These are phyloP conservation scores for Hypoxylon cercidicola DNA, from an alignment of 495 filamentous ascomycete genomes.

Conservation along the genomic window DNA sequence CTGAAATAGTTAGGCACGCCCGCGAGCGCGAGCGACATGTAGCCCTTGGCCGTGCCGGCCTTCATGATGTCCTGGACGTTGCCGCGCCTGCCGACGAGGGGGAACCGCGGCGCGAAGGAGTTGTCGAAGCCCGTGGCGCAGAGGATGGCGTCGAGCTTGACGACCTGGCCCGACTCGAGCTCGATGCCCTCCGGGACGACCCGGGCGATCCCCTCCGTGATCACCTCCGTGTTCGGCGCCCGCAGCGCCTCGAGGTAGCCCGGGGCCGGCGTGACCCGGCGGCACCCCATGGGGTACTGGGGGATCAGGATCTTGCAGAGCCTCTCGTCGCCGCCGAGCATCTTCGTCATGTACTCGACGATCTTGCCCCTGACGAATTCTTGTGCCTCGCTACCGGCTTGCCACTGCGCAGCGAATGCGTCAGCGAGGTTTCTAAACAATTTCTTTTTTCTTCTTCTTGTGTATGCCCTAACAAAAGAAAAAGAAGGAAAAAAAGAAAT, in stretches of 20 bases:
- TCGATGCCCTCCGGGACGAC: conserved; percentile 70
- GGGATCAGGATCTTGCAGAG: conserved; percentile 68
- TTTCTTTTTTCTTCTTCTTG: not conserved
- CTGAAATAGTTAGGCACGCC: conserved; percentile 62
- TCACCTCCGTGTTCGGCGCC: conserved; percentile 68
- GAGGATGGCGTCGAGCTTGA: conserved; percentile 70
- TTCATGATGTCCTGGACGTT: conserved; percentile 57
- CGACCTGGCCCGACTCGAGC: conserved; percentile 63
- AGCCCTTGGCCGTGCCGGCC: conserved; percentile 51
- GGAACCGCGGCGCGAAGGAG: conserved; percentile 70
- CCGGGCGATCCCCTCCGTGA: conserved; percentile 64
- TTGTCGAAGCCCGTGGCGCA: conserved; percentile 77
- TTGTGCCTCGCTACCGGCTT: conserved; percentile 49
- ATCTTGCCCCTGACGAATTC: conserved; percentile 38
- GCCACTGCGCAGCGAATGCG: conserved; percentile 41
- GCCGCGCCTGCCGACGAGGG: conserved; percentile 64
- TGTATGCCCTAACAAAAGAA: no score
- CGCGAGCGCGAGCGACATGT: conserved; percentile 58
- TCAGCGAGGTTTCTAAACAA: conserved; percentile 17
- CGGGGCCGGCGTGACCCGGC: conserved; percentile 74
- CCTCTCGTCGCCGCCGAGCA: conserved; percentile 42
- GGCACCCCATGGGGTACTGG: conserved; percentile 70
- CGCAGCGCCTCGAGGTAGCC: conserved; percentile 73
- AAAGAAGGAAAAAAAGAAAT: no score
- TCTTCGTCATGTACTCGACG: conserved; percentile 43